phyloP scores from a whole-genome alignment of 805 yeast genomes.

The Starmerella vitae region DNA sequence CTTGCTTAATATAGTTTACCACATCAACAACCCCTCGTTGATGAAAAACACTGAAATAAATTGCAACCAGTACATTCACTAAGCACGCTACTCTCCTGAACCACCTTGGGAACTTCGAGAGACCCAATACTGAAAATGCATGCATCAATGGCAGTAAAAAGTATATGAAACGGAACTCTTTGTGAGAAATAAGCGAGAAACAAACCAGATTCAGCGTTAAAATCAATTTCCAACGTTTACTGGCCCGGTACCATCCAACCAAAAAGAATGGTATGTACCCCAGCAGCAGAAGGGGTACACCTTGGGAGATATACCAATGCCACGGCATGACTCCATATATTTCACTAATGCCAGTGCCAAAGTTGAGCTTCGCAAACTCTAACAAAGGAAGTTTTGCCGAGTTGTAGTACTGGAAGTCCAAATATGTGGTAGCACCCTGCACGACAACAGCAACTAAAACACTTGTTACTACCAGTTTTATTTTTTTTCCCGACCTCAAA shows the following conservation, averaged over 20 bases:
- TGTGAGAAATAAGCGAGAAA: constrained; percentile 63
- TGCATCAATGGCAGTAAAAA: constrained; percentile 69
- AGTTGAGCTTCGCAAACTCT: constrained; percentile 12
- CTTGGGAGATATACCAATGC: constrained; percentile 75
- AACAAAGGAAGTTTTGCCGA: constrained; percentile 4
- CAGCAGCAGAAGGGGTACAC: constrained; percentile 61
- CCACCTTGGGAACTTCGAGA: background rate
- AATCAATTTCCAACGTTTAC: constrained; percentile 4
- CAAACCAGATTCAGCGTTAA: constrained; percentile 35
- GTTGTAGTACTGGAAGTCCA: constrained; percentile 8
- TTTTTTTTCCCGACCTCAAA: background rate
- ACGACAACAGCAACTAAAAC: constrained; percentile 1
- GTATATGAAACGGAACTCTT: constrained; percentile 81
- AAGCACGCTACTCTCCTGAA: constrained; percentile 1
- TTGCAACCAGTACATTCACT: constrained; percentile 34
- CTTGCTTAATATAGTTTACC: constrained; percentile 37
- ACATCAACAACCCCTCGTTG: constrained; percentile 79
- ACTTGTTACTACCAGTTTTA: background rate
- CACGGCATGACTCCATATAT: constrained; percentile 69
- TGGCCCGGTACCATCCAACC: constrained; percentile 6
- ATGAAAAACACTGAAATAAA: constrained; percentile 50
- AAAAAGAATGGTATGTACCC: constrained; percentile 41
- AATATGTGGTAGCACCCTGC: constrained; percentile 3
- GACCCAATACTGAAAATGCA: constrained; percentile 33
- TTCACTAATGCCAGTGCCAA: constrained; percentile 15